Percentiles rank a stretch among this genome's conserved stretches.
These are phyloP conservation scores for Cutaneotrichosporon arboriforme DNA, from an alignment of 1,284 basidiomycete species.

Conservation along the genomic window DNA sequence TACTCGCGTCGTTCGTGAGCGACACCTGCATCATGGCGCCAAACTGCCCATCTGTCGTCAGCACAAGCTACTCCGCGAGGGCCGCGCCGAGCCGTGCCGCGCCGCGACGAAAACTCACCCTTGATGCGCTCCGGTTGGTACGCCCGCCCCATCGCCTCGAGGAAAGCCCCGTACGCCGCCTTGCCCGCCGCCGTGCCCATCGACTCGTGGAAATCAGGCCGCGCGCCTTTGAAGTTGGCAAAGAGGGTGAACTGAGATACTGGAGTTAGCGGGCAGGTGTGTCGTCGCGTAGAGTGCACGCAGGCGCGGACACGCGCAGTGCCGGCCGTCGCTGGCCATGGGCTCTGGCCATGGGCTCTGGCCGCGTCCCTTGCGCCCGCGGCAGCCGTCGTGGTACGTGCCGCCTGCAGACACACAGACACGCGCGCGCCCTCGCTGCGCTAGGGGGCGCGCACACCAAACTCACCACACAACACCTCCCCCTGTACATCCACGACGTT, in stretches of 20 bases:
- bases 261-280: no score
- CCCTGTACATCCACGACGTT: conserved; percentile 77
- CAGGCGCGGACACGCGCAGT: no score
- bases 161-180: conserved; percentile 64
- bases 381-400: no score
- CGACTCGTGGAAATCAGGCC: conserved; percentile 77
- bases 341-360: no score
- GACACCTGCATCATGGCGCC: conserved; percentile 90
- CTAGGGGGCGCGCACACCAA: no score
- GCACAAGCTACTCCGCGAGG: conserved; percentile 7
- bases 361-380: no score
- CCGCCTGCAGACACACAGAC: no score
- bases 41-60: conserved; percentile 58
- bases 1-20: conserved; percentile 71
- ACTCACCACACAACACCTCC: conserved; percentile 68
- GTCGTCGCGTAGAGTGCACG: no score
- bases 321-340: no score
- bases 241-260: conserved; percentile 85
- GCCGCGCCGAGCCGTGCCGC: background rate
- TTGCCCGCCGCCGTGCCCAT: conserved; percentile 69
- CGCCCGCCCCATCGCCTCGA: conserved; percentile 59
- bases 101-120: conserved; percentile 52
- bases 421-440: no score
- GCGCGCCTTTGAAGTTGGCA: conserved; percentile 82
- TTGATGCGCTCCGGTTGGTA: conserved; percentile 71